Evolutionary conservation across 768 basidiomycete species (phyloP).

Genomic region (Mycena galopus): DNA sequence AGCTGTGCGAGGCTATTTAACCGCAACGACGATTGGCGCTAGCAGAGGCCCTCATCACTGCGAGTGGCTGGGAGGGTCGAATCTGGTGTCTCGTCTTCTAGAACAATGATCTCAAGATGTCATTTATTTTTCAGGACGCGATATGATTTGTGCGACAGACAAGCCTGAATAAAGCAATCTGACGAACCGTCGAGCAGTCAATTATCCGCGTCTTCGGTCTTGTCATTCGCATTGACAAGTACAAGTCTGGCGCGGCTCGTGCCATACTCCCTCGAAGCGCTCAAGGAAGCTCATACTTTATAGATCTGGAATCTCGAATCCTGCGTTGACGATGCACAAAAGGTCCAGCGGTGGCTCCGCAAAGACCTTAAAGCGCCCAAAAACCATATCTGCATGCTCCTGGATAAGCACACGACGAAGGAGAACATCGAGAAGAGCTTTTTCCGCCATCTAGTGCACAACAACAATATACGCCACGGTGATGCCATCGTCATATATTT

Average conservation of each 20-base stretch:
- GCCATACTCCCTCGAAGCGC: not conserved
- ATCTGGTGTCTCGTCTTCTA: too few relatives aligned
- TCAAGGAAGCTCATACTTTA: not conserved
- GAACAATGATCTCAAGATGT: too few relatives aligned
- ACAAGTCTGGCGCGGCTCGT: conserved; percentile 63
- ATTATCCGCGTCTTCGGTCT: conserved; percentile 70
- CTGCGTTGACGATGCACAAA: conserved; percentile 74
- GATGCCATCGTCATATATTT: conserved; percentile 80
- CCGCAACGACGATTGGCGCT: too few relatives aligned
- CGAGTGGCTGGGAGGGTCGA: too few relatives aligned
- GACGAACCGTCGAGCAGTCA: conserved; percentile 46
- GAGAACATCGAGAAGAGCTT: conserved; percentile 71
- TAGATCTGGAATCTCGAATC: conserved; percentile 76
- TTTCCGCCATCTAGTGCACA: conserved; percentile 73
- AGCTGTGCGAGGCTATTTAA: too few relatives aligned
- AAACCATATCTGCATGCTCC: conserved; percentile 67
- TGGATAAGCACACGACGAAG: conserved; percentile 73
- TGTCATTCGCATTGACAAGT: conserved; percentile 77
- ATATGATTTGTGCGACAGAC: too few relatives aligned
- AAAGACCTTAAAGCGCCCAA: conserved; percentile 70
- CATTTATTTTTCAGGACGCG: too few relatives aligned
- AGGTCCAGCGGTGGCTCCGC: conserved; percentile 68
- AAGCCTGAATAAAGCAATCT: too few relatives aligned
- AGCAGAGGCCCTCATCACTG: too few relatives aligned
- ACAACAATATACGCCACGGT: conserved; percentile 67